Base-by-base conservation (phyloP, 1,139 yeast species). In the Hemisphaericaspora subhashii region DNA sequence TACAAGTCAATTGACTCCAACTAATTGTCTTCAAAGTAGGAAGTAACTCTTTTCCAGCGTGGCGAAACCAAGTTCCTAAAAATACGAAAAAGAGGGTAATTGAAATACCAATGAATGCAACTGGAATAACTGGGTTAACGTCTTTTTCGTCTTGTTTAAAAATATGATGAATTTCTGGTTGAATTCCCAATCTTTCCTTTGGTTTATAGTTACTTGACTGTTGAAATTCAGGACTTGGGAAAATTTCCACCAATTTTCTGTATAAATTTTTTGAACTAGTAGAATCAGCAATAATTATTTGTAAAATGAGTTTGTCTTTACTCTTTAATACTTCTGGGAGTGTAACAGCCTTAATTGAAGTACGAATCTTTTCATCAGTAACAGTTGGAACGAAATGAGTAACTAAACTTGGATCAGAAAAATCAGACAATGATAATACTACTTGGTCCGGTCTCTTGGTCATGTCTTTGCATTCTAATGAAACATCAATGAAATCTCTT, bases 81-180 rank as follows among this genome's bases (percentile, higher is more conserved):
- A 83, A 65, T 0, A 55, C 67, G 2, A 74, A 47, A 32, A 80
- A 64, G 20, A 71, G 60, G 4, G 62, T 54, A 10, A 76, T 57
- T 1, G 75, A 72, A n/a, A 64, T 60, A 2, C 56, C 64, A 15
- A 74, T 68, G 53, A 86, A 85, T 1, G 68, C 55, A 16, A 73
- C 43, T 1, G 95, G 86, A 31, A 86, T 50, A 2, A 71, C 45
- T 9, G 81, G 60, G 42, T 79, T 68, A 9, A 81, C 82, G 16
- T 81, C 78, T 35, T 63, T 61, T 28, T 83, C 81, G 20, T 79
- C 77, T 5, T 66, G 56, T 44, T 72, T 73, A 71, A 89, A 89
- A 35, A 68, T 62, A 58, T 88, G 95, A 48, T 68, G 68, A 50
- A 89, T 85, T 61, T 86, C 95, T 6, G 85, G 81, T 57, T 74